These are phyloP conservation scores for Candida silvatica DNA, from an alignment of 805 yeast species.

Conservation along the genomic window DNA sequence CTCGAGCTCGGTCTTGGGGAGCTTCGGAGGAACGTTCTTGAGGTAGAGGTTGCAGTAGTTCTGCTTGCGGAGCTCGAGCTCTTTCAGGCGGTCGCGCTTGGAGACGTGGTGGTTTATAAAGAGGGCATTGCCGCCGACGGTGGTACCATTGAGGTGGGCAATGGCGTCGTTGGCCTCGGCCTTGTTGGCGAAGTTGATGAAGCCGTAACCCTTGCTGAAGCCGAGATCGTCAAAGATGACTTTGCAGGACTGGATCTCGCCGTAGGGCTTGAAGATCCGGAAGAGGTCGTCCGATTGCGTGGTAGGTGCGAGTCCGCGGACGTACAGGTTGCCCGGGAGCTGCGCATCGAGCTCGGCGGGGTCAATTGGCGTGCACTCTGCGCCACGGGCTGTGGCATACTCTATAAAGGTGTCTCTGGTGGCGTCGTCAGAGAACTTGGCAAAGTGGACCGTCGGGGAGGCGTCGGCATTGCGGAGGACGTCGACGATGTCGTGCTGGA, in stretches of 20 bases:
- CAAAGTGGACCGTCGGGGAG: conserved; percentile 8
- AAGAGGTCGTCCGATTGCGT: conserved; percentile 30
- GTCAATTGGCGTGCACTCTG: no score
- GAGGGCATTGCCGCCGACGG: conserved; percentile 25
- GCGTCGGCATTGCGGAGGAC: conserved; percentile 1
- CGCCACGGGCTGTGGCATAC: conserved; percentile 4
- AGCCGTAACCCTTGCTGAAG: conserved; percentile 48
- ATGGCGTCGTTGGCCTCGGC: conserved; percentile 59
- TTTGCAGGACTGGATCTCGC: conserved; percentile 36
- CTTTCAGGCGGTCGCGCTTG: conserved; percentile 48
- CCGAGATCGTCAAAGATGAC: conserved; percentile 39
- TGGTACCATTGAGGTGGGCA: conserved; percentile 23
- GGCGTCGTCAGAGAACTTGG: conserved; percentile 12
- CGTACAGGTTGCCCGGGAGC: conserved; percentile 48
- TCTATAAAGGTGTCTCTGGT: conserved; percentile 10
- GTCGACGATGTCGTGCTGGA: no score
- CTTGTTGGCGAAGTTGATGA: conserved; percentile 51
- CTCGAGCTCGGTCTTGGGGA: conserved; percentile 29
- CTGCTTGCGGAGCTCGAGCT: conserved; percentile 34
- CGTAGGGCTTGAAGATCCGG: conserved; percentile 30
- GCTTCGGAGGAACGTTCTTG: conserved; percentile 36
- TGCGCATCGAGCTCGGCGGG: conserved; percentile 12
- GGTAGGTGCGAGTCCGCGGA: conserved; percentile 36
- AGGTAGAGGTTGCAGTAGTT: conserved; percentile 49
- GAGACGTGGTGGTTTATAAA: conserved; percentile 60